Evolutionary conservation across 495 filamentous ascomycete genomes (phyloP), one percentile per base, ranked within the genome.

Genomic region (Lasiosphaeriaceae sp.): DNA sequence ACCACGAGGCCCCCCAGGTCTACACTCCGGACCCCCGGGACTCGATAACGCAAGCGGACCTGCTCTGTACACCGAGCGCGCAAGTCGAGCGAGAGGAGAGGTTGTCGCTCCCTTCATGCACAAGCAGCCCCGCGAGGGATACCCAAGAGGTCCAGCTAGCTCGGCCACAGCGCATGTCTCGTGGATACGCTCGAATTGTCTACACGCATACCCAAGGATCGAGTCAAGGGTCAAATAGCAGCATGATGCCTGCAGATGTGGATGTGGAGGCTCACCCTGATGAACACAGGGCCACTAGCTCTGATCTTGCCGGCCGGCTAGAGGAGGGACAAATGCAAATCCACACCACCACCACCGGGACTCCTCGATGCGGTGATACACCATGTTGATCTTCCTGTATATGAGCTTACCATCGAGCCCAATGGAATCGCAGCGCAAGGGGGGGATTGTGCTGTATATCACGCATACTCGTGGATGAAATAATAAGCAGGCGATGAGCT

Each of bases 141-240:
- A 53, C 48, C 21, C 50, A 37, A 20, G 56, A 58, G 50, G 50
- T 49, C 12, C 50, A 48, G 26, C 16, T 58, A 5, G 59, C 59
- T 19, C 54, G 50, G 17, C 59, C 54, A 8, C 39, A 61, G 31
- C 59, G 59, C 14, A 16, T 61, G 24, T 61, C 59, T 26, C 59
- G 59, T 34, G 55, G 35, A 11, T 61, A 54, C 39, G 45, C 54
- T 12, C 55, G 56, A 23, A 35, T 61, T 20, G 50, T 61, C 26
- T 50, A 61, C 11, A 60, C 58, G 9, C 11, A 49, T 16, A 19
- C 26, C 3, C 50, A 51, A 1, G 55, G 55, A 19, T 58, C 48
- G 12, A 55, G 26, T 9, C 26, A 31, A 31, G 26, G 26, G 26
- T 31, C 26, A 31, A 31, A 31, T n/a, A n/a, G n/a, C 24, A 46